phyloP scores from a whole-genome alignment of 768 basidiomycete genomes.

The Pulveroboletus sp. region DNA sequence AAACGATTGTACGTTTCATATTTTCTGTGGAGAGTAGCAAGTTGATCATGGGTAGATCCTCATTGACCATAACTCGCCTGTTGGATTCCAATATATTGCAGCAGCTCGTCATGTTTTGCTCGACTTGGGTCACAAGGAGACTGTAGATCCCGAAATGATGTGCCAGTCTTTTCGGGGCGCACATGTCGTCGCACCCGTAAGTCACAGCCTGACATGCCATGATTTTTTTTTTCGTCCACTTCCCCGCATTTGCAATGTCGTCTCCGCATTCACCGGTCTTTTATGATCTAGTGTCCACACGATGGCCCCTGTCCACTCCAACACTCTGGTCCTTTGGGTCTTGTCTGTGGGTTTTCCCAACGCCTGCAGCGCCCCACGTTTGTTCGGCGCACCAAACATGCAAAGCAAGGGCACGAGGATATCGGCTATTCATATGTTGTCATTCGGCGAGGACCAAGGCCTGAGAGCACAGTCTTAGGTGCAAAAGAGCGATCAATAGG shows the following conservation, averaged over 20 bases:
- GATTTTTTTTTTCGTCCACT: neutral
- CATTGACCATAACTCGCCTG: constrained; percentile 74
- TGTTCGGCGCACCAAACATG: constrained; percentile 84
- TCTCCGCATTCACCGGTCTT: constrained; percentile 1
- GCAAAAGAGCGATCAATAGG: constrained; percentile 15
- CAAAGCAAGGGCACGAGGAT: constrained; percentile 79
- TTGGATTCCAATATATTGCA: constrained; percentile 75
- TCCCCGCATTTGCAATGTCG: constrained; percentile 11
- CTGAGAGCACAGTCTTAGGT: constrained; percentile 26
- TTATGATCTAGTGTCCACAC: constrained; percentile 72
- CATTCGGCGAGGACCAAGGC: constrained; percentile 73
- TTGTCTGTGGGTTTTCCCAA: constrained; percentile 82
- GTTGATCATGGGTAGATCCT: constrained; percentile 51
- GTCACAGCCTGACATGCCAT: constrained; percentile 22
- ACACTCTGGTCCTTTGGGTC: constrained; percentile 44
- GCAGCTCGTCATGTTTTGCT: constrained; percentile 75
- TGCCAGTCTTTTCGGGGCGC: constrained; percentile 45
- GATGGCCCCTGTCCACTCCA: constrained; percentile 79
- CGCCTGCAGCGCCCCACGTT: constrained; percentile 83
- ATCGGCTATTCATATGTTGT: constrained; percentile 88
- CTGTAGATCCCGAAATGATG: constrained; percentile 41
- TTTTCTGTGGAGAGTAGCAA: neutral
- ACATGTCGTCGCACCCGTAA: constrained; percentile 86
- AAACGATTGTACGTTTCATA: constrained; percentile 54
- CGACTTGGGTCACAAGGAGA: constrained; percentile 53